Evolutionary conservation across 495 filamentous ascomycete species (phyloP).

Genomic region (Daldinia grandis): DNA sequence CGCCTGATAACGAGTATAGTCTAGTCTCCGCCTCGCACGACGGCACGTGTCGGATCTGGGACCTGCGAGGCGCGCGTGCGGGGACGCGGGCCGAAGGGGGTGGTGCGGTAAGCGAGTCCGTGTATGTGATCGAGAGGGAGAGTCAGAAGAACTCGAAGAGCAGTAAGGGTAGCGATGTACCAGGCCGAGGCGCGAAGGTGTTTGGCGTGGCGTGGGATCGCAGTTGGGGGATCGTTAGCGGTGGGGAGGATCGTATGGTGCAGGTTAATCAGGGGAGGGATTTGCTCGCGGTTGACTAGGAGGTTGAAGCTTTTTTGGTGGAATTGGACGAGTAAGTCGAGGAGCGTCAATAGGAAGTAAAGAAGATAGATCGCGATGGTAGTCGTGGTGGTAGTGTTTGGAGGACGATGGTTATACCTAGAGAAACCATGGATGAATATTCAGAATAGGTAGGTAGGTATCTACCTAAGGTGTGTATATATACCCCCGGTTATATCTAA

Average conservation of each 20-base stretch:
- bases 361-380: too few species aligned
- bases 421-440: conserved; percentile 12
- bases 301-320: not conserved
- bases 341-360: too few species aligned
- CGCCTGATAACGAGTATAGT: conserved; percentile 78
- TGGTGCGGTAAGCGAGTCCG: conserved; percentile 77
- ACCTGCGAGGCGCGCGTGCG: conserved; percentile 76
- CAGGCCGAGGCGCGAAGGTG: conserved; percentile 74
- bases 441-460: not conserved
- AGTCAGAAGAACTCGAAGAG: conserved; percentile 56
- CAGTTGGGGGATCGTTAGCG: conserved; percentile 86
- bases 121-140: conserved; percentile 82
- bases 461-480: not conserved
- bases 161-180: conserved; percentile 67
- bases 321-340: too few species aligned
- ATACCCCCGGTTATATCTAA: not conserved
- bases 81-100: conserved; percentile 66
- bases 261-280: conserved; percentile 79
- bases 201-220: conserved; percentile 90
- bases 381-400: not conserved
- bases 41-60: conserved; percentile 91
- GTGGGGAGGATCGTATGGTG: conserved; percentile 88
- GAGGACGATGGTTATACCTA: conserved; percentile 5
- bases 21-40: conserved; percentile 87
- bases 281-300: conserved; percentile 36